Base-by-base conservation (phyloP, 192 early-diverging fungal genomes). In the Gaertneriomyces sp. region DNA sequence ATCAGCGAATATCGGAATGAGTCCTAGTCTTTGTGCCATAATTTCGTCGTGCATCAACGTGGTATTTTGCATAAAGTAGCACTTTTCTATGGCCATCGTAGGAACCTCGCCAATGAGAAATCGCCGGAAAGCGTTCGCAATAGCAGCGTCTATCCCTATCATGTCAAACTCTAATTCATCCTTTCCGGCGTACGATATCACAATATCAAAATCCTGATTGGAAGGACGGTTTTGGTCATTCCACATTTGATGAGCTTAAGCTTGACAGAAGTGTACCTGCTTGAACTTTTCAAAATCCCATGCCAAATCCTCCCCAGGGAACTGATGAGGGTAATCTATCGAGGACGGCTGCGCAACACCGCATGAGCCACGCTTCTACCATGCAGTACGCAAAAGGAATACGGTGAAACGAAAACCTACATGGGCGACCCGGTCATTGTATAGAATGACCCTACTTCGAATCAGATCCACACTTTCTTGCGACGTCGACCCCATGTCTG, bases 11-110 rank as follows among this genome's bases (percentile, higher is more conserved):
- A 98, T 92, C 45, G 96, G 96, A 51, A 98, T 79, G 67, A 98
- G 75, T 11, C 96, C 96, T 45, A 98, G 74, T 25, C 96, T 86
- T 58, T 95, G 93, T 12, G 95, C 89, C 46, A 97, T 68, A 6
- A 98, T 84, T 74, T 98, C 94, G 74, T 98, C 96, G 53, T 91
- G 88, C 64, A 98, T 83, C 45, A 98, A 82, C 1, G 86, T 87
- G 1, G 90, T 94, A 80, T 96, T 95, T 80, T 95, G 90, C 74
- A 88, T 81, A 47, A 96, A 80, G 72, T 87, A 98, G 19, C 97
- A 93, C 17, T 89, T 85, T 70, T 97, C 94, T 50, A 97, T 95
- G 4, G 96, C 96, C 95, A 98, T 93, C 0, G 95, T 95, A 14
- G 96, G 95, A 14, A 98, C 83, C 78, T 98, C 96, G 3, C 94